These are phyloP conservation scores for Endocalyx cinctus DNA, from an alignment of 2,329 filamentous ascomycete species.

Conservation along the genomic window DNA sequence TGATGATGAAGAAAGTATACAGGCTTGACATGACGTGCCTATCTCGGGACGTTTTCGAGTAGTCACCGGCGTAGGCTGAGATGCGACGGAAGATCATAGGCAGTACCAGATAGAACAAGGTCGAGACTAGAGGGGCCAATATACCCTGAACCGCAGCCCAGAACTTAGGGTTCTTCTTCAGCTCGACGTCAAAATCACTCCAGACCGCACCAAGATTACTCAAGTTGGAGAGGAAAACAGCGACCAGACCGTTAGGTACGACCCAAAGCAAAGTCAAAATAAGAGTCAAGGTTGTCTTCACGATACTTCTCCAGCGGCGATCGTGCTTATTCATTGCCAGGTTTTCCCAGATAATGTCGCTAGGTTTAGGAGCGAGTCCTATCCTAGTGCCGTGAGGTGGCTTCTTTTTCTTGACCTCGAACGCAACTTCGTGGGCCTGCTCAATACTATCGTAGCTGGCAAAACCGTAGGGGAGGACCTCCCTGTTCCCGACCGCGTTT, in stretches of 20 bases:
- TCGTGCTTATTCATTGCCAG: slow-evolving; percentile 53
- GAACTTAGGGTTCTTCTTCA: slow-evolving; percentile 54
- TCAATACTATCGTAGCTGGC: slow-evolving; percentile 82
- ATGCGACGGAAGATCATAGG: slow-evolving; percentile 88
- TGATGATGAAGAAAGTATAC: slow-evolving; percentile 92
- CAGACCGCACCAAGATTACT: slow-evolving; percentile 74
- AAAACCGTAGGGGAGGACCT: slow-evolving; percentile 89
- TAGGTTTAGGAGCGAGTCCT: slow-evolving; percentile 73
- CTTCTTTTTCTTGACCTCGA: slow-evolving; percentile 70
- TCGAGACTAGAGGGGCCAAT: slow-evolving; percentile 77
- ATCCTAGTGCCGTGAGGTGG: slow-evolving; percentile 72
- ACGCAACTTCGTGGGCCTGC: slow-evolving; percentile 82
- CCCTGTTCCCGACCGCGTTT: slow-evolving; percentile 73
- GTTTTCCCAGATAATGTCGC: slow-evolving; percentile 84
- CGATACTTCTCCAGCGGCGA: slow-evolving; percentile 64
- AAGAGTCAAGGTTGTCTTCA: slow-evolving; percentile 55
- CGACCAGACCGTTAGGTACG: slow-evolving; percentile 85
- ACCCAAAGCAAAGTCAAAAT: slow-evolving; percentile 80
- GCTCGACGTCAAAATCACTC: slow-evolving; percentile 62
- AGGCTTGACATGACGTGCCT: slow-evolving; percentile 83
- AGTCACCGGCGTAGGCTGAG: slow-evolving; percentile 74
- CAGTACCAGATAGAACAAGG: slow-evolving; percentile 76
- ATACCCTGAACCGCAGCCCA: slow-evolving; percentile 92
- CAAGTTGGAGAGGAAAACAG: slow-evolving; percentile 84
- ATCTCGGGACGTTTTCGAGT: slow-evolving; percentile 85